phyloP scores from a whole-genome alignment of 306 rosid species.

The Citrullus colocynthis region DNA sequence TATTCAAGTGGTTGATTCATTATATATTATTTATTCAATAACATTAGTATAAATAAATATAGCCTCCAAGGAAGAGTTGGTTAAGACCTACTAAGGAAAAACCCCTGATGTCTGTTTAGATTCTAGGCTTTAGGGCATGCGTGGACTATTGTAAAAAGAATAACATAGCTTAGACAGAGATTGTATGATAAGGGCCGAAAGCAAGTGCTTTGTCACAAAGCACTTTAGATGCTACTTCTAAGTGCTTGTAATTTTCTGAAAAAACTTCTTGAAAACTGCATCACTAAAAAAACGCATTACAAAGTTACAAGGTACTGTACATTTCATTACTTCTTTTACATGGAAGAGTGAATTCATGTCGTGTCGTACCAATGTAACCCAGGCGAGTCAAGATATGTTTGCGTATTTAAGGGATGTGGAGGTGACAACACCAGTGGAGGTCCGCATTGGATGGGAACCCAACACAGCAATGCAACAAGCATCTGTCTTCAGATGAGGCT shows the following conservation, averaged over 20 bases:
- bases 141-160: not conserved
- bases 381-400: not conserved
- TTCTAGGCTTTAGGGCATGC: not conserved
- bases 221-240: too few species aligned
- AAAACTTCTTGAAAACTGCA: not conserved
- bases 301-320: not conserved
- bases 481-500: conserved; percentile 63
- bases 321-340: not conserved
- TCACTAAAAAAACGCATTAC: not conserved
- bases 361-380: not conserved
- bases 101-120: not conserved
- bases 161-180: not conserved
- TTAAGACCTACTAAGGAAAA: not conserved
- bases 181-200: not conserved
- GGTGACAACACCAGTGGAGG: conserved; percentile 39
- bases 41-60: not conserved
- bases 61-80: not conserved
- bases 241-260: too few species aligned
- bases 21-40: not conserved
- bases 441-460: conserved; percentile 35
- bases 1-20: not conserved
- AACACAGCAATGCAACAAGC: conserved; percentile 38
- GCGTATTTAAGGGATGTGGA: not conserved
- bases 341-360: not conserved
- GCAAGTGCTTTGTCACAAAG: not conserved